phyloP scores from a whole-genome alignment of 441 rosid genomes.

The Adansonia gregorii region DNA sequence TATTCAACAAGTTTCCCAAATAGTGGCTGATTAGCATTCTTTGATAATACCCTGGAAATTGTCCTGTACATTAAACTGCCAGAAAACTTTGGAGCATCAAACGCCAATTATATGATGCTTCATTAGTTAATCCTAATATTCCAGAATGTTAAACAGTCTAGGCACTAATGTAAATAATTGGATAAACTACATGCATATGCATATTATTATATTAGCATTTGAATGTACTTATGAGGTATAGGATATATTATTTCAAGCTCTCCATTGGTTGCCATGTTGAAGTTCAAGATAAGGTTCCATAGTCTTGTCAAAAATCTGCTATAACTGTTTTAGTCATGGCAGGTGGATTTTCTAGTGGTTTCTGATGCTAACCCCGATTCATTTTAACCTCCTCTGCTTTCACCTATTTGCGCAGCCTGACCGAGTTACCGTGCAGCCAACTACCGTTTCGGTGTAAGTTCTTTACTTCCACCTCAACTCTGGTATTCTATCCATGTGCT shows the following conservation, averaged over 20 bases:
- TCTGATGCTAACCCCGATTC: conserved; percentile 19
- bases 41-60: neutral
- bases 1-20: conserved; percentile 3
- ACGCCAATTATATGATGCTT: neutral
- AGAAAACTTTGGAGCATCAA: neutral
- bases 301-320: neutral
- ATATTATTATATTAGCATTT: neutral
- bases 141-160: neutral
- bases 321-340: neutral
- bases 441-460: conserved; percentile 91
- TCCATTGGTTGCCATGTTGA: conserved; percentile 1
- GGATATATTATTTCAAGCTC: neutral
- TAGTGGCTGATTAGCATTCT: conserved; percentile 14
- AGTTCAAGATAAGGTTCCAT: neutral
- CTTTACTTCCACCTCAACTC: neutral
- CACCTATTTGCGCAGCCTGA: conserved; percentile 60
- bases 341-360: conserved; percentile 9
- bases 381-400: conserved; percentile 26
- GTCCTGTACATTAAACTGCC: neutral
- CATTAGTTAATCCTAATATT: conserved; percentile 2
- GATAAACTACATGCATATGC: neutral
- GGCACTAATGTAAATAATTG: neutral
- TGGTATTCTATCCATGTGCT: too few relatives aligned
- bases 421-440: conserved; percentile 68
- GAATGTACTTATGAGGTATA: neutral